These are phyloP conservation scores for Ocimum tenuiflorum DNA, from an alignment of 257 asterid species.

Conservation along the genomic window DNA sequence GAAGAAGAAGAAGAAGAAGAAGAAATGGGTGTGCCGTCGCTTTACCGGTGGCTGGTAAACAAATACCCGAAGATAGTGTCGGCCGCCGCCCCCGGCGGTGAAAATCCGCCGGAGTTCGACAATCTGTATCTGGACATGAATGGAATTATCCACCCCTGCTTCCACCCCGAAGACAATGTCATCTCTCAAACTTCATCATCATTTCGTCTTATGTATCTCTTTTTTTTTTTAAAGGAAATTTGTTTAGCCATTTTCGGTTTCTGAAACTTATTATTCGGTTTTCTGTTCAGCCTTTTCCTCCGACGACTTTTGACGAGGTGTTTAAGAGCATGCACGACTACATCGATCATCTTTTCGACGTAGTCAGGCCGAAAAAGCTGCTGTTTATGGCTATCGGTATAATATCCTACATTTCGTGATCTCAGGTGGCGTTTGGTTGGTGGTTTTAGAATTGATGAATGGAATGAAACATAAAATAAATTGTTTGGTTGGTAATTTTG, in stretches of 20 bases:
- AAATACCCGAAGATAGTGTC: slow-evolving; percentile 33
- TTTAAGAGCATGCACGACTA: slow-evolving; percentile 33
- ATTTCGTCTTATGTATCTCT: no score
- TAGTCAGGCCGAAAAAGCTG: slow-evolving; percentile 46
- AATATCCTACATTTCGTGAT: not conserved
- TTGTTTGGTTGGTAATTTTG: no score
- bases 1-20: no score
- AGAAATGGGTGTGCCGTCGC: slow-evolving; percentile 44
- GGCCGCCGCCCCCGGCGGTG: slow-evolving; percentile 15
- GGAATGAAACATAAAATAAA: no score
- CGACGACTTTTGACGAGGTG: slow-evolving; percentile 49
- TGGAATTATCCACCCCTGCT: slow-evolving; percentile 62
- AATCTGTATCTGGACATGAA: slow-evolving; percentile 66
- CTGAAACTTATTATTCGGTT: not conserved
- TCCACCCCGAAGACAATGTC: no score
- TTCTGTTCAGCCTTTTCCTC: slow-evolving; percentile 26
- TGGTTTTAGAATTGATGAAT: no score
- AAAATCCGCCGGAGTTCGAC: slow-evolving; percentile 32
- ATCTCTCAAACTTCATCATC: no score
- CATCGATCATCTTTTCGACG: slow-evolving; percentile 40
- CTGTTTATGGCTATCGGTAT: slow-evolving; percentile 56
- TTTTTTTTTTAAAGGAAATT: no score
- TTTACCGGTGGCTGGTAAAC: slow-evolving; percentile 40
- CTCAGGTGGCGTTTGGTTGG: no score
- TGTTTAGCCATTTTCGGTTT: not conserved